Conservation (phyloP, 78 protist genomes). For the Cyanophora paradoxa region DNA sequence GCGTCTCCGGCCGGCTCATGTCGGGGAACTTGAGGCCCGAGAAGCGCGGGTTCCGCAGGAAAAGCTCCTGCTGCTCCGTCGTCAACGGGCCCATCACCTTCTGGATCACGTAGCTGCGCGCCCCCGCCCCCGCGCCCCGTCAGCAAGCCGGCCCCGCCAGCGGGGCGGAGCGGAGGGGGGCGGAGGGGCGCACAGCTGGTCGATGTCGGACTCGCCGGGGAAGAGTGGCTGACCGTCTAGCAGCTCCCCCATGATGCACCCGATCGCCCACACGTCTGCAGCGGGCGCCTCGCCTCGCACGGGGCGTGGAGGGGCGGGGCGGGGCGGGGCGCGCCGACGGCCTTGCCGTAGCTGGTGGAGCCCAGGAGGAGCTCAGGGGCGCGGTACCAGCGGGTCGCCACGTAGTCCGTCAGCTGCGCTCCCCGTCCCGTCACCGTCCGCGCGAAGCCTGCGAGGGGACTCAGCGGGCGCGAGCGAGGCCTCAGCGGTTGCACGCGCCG, state of each 20-base stretch:
- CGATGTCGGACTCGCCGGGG: constrained; percentile 69
- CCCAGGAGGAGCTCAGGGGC: constrained; percentile 59
- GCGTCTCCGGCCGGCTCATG: constrained; percentile 33
- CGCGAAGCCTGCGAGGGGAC: constrained; percentile 20
- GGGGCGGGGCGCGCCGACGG: too few species aligned
- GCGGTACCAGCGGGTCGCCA: constrained; percentile 84
- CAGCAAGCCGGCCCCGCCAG: neutral
- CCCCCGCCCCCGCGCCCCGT: neutral
- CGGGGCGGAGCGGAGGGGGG: neutral
- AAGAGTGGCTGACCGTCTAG: constrained; percentile 60
- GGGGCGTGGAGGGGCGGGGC: too few species aligned
- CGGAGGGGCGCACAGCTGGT: constrained; percentile 54
- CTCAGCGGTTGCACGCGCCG: too few species aligned
- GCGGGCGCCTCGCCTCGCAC: too few species aligned
- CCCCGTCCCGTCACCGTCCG: neutral
- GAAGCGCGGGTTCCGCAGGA: constrained; percentile 42
- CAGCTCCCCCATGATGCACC: constrained; percentile 71
- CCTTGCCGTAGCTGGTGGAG: constrained; percentile 26
- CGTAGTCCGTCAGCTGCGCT: constrained; percentile 62
- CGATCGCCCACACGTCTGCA: constrained; percentile 74
- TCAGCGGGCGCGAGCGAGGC: too few species aligned
- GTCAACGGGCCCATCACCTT: constrained; percentile 30
- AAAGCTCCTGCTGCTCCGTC: constrained; percentile 17
- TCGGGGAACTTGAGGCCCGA: constrained; percentile 29
- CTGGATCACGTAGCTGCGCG: constrained; percentile 37